Evolutionary conservation across 768 basidiomycete species (phyloP).

Genomic region (Daedaleopsis nitida): DNA sequence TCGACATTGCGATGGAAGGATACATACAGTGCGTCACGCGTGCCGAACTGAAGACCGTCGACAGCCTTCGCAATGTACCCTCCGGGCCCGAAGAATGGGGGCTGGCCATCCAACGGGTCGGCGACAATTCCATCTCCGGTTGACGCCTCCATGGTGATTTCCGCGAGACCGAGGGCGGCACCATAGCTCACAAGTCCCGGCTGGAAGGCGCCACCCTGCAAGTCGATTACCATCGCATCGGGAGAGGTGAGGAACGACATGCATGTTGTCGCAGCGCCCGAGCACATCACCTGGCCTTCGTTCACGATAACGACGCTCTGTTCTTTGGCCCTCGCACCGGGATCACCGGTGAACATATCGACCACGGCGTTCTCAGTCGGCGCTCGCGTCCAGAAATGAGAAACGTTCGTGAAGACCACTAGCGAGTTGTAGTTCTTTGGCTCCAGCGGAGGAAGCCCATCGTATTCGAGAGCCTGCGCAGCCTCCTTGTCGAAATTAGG

Average conservation of each 20-base stretch:
- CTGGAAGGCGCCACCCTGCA: slow-evolving; percentile 62
- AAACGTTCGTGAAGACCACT: slow-evolving; percentile 59
- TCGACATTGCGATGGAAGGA: not conserved
- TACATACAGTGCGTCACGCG: slow-evolving; percentile 35
- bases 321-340: not conserved
- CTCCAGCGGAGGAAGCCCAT: slow-evolving; percentile 70
- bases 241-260: slow-evolving; percentile 5
- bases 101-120: slow-evolving; percentile 47
- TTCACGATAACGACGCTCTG: slow-evolving; percentile 47
- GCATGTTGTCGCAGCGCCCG: slow-evolving; percentile 29
- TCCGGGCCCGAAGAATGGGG: slow-evolving; percentile 44
- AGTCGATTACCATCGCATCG: slow-evolving; percentile 42
- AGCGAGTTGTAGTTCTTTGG: slow-evolving; percentile 34
- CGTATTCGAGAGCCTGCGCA: slow-evolving; percentile 53
- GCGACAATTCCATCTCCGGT: slow-evolving; percentile 64
- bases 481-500: slow-evolving; percentile 69
- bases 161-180: slow-evolving; percentile 58
- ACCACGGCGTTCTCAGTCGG: slow-evolving; percentile 15
- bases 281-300: slow-evolving; percentile 57
- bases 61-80: slow-evolving; percentile 57
- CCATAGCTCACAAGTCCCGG: slow-evolving; percentile 71
- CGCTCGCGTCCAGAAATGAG: slow-evolving; percentile 35
- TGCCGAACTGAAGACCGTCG: slow-evolving; percentile 58
- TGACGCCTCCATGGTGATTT: slow-evolving; percentile 59
- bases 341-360: slow-evolving; percentile 8